Conservation (phyloP, 306 rosid genomes). For the Castanopsis chinensis region DNA sequence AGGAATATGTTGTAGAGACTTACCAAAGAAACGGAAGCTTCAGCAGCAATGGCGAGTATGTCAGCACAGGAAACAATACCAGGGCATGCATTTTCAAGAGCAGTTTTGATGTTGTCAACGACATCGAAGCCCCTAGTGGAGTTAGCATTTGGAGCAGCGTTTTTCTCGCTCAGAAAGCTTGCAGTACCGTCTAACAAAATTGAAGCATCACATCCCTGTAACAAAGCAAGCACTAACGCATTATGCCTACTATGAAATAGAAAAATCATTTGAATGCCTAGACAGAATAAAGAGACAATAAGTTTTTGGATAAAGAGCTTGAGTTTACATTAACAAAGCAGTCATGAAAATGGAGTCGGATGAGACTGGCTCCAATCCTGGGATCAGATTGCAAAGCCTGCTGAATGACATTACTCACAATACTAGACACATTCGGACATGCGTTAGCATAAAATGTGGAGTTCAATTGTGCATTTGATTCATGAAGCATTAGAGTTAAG, state of each 20-base stretch:
- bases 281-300: neutral
- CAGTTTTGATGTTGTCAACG: conserved; percentile 57
- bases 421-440: conserved; percentile 58
- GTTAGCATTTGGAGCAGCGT: conserved; percentile 47
- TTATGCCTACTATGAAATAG: neutral
- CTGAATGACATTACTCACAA: conserved; percentile 42
- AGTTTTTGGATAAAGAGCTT: neutral
- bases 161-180: conserved; percentile 66
- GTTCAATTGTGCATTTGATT: conserved; percentile 49
- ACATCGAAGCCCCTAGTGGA: conserved; percentile 54
- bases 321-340: conserved; percentile 61
- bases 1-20: neutral
- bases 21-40: conserved; percentile 63
- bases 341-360: conserved; percentile 67
- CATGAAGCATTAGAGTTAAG: conserved; percentile 4
- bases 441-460: conserved; percentile 54
- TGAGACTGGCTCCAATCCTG: conserved; percentile 58
- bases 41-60: conserved; percentile 66
- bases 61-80: conserved; percentile 74
- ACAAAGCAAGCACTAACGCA: neutral
- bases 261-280: neutral
- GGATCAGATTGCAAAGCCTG: conserved; percentile 56
- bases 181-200: conserved; percentile 50
- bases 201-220: conserved; percentile 76
- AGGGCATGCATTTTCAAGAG: conserved; percentile 61